phyloP scores from a whole-genome alignment of 495 filamentous ascomycete genomes.

The Xylaria acuta region DNA sequence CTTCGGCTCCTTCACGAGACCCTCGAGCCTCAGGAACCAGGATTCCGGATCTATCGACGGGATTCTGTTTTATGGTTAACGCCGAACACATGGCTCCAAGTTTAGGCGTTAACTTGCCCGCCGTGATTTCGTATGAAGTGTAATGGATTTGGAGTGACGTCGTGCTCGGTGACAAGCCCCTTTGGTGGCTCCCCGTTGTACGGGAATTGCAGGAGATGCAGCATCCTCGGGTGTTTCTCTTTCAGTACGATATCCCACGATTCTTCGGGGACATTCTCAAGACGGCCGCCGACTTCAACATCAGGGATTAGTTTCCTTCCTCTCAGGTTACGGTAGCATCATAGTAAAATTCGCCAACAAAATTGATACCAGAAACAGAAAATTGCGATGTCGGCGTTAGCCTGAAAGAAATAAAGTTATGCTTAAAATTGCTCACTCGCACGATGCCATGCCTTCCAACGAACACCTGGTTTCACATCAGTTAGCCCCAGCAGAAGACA shows the following conservation, averaged over 20 bases:
- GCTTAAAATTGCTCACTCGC: conserved; percentile 41
- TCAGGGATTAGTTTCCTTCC: background rate
- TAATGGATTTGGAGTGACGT: conserved; percentile 64
- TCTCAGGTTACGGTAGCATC: background rate
- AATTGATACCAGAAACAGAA: background rate
- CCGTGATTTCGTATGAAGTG: conserved; percentile 75
- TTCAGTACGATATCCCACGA: conserved; percentile 64
- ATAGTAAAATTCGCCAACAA: background rate
- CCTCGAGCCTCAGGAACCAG: conserved; percentile 60
- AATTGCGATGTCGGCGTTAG: background rate
- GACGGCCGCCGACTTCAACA: conserved; percentile 51
- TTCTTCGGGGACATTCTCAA: conserved; percentile 56
- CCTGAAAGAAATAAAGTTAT: background rate
- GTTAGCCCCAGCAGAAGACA: background rate
- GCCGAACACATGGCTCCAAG: background rate
- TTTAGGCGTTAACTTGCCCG: conserved; percentile 27
- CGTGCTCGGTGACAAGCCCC: conserved; percentile 52
- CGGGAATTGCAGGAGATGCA: conserved; percentile 72
- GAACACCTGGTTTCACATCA: conserved; percentile 47
- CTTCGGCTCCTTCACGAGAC: conserved; percentile 63
- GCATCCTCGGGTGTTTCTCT: conserved; percentile 70
- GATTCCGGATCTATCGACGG: conserved; percentile 63
- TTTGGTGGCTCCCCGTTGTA: conserved; percentile 73
- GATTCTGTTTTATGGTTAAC: conserved; percentile 49
- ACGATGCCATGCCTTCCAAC: conserved; percentile 72